These are phyloP conservation scores for Aphanomyces invadans DNA, from an alignment of 352 stramenopile species.

Conservation along the genomic window DNA sequence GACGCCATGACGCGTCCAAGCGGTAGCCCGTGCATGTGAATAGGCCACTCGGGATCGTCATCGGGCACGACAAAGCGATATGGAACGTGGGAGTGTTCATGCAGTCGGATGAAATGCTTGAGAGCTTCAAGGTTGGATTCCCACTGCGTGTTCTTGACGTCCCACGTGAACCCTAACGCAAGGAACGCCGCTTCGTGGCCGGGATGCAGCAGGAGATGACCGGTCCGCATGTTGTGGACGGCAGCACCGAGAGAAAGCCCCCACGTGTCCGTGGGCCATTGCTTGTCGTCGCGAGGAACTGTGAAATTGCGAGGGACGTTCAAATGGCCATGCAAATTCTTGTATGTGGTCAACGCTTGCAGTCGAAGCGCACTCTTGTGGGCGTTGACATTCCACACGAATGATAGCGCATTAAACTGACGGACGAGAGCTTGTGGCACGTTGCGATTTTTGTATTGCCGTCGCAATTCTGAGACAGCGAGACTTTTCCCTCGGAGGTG, in stretches of 20 bases:
- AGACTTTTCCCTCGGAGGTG: conserved; percentile 3
- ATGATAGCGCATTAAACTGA: conserved; percentile 1
- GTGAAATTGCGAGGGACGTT: conserved; percentile 7
- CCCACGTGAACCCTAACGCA: conserved; percentile 15
- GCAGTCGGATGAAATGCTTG: not conserved
- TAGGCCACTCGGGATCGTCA: conserved; percentile 27
- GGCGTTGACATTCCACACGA: conserved; percentile 8
- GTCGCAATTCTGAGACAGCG: not conserved
- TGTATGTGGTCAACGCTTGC: conserved; percentile 10
- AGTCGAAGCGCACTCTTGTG: conserved; percentile 7
- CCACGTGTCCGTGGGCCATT: conserved; percentile 13
- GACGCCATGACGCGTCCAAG: conserved; percentile 17
- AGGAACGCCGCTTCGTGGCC: not conserved
- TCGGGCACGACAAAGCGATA: conserved; percentile 4
- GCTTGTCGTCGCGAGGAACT: not conserved
- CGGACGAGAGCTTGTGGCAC: not conserved
- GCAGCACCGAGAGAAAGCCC: not conserved
- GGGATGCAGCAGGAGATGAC: not conserved
- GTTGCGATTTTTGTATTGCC: not conserved
- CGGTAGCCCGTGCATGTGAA: conserved; percentile 20
- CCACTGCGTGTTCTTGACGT: not conserved
- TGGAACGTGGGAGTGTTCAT: conserved; percentile 1
- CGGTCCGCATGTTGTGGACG: conserved; percentile 16
- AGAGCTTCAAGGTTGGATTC: not conserved
- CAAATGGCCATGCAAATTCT: conserved; percentile 13